phyloP scores from a whole-genome alignment of 768 basidiomycete genomes.

The Pleurotus djamor region DNA sequence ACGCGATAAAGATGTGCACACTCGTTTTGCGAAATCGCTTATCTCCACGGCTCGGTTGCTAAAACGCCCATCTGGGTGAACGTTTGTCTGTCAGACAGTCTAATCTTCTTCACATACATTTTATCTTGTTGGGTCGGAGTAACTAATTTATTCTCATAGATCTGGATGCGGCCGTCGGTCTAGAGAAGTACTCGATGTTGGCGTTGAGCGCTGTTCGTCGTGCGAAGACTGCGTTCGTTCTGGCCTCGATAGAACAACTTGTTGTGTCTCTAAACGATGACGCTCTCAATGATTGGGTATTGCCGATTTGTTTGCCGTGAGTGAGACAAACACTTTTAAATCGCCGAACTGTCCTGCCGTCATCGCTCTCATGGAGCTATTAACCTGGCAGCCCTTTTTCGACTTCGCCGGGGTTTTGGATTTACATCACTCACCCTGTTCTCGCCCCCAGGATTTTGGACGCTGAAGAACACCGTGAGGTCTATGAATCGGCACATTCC shows the following conservation, averaged over 20 bases:
- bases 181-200: slow-evolving; percentile 17
- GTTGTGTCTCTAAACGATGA: slow-evolving; percentile 55
- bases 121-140: neutral
- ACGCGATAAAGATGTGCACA: too few species aligned
- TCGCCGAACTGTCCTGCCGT: slow-evolving; percentile 31
- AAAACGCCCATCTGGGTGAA: slow-evolving; percentile 1
- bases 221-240: slow-evolving; percentile 57
- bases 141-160: neutral
- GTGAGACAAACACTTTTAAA: slow-evolving; percentile 18
- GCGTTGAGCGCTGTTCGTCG: slow-evolving; percentile 13
- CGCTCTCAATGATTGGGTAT: slow-evolving; percentile 52
- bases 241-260: slow-evolving; percentile 80
- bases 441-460: neutral
- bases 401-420: neutral
- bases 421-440: neutral
- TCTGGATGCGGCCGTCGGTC: slow-evolving; percentile 5
- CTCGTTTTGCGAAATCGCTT: neutral
- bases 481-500: slow-evolving; percentile 87
- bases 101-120: neutral
- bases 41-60: slow-evolving; percentile 1
- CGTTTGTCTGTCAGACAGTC: neutral
- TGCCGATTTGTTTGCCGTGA: slow-evolving; percentile 67
- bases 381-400: neutral
- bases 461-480: slow-evolving; percentile 50
- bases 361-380: neutral